Conservation (phyloP, 1,284 basidiomycete genomes). For the Mycena citricolor region DNA sequence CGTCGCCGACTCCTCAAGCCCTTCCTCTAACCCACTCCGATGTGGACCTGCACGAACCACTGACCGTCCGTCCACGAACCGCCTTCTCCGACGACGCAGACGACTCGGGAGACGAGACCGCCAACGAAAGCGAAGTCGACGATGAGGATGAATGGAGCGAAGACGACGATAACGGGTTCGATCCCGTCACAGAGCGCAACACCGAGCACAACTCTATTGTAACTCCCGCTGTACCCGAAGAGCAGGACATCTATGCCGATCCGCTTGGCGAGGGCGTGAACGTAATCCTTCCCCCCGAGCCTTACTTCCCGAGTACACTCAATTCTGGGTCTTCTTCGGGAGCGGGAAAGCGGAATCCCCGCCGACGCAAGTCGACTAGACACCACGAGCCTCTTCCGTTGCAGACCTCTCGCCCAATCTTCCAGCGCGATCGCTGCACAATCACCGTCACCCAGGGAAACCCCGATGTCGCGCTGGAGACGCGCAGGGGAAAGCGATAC, state of each 20-base stretch:
- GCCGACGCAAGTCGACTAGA: slow-evolving; percentile 59
- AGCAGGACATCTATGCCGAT: slow-evolving; percentile 66
- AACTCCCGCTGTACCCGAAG: slow-evolving; percentile 43
- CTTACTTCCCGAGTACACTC: slow-evolving; percentile 74
- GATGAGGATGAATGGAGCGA: slow-evolving; percentile 29
- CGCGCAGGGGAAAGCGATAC: slow-evolving; percentile 70
- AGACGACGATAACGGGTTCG: slow-evolving; percentile 55
- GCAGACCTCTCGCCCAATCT: slow-evolving; percentile 74
- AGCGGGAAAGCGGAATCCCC: slow-evolving; percentile 43
- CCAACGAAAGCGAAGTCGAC: slow-evolving; percentile 39
- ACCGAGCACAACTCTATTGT: slow-evolving; percentile 76
- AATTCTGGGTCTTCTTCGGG: slow-evolving; percentile 38
- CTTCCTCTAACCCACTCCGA: slow-evolving; percentile 71
- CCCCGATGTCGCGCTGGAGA: slow-evolving; percentile 57
- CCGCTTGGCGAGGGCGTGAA: slow-evolving; percentile 88
- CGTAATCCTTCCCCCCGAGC: slow-evolving; percentile 78
- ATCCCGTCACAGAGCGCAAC: slow-evolving; percentile 66
- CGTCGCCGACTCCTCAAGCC: slow-evolving; percentile 70
- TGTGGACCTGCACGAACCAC: slow-evolving; percentile 49
- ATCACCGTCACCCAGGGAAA: slow-evolving; percentile 87
- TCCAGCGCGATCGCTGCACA: slow-evolving; percentile 91
- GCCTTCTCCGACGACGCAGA: slow-evolving; percentile 51
- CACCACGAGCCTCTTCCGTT: slow-evolving; percentile 63
- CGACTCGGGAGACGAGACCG: slow-evolving; percentile 56
- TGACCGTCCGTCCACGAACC: slow-evolving; percentile 45